Evolutionary conservation across 257 asterid species (phyloP).

Genomic region (Plantago elongata): DNA sequence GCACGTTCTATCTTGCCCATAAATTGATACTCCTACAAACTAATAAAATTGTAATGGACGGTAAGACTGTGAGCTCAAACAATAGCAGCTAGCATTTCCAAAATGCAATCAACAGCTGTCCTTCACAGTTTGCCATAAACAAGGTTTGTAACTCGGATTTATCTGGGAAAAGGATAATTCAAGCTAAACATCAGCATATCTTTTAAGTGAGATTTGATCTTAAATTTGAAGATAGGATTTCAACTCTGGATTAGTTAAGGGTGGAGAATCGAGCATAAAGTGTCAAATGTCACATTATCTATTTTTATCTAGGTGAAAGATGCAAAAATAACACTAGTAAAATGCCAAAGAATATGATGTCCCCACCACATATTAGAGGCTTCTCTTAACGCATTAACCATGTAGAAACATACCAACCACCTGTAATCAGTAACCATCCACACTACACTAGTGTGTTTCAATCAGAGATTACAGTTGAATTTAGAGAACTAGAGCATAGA

Average conservation of each 20-base stretch:
- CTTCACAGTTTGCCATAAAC: slow-evolving; percentile 12
- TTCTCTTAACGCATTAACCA: too few species aligned
- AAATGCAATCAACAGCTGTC: slow-evolving; percentile 14
- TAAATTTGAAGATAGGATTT: not conserved
- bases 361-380: slow-evolving; percentile 17
- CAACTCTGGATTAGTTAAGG: too few species aligned
- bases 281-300: too few species aligned
- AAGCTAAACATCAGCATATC: slow-evolving; percentile 3
- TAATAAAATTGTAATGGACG: slow-evolving; percentile 1
- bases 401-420: too few species aligned
- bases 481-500: too few species aligned
- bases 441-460: too few species aligned
- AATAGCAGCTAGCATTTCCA: not conserved
- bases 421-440: too few species aligned
- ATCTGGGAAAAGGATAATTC: slow-evolving; percentile 21
- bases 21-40: slow-evolving; percentile 18
- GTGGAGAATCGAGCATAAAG: too few species aligned
- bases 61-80: slow-evolving; percentile 13
- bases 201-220: not conserved
- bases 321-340: not conserved
- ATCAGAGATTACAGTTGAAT: too few species aligned
- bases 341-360: not conserved
- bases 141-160: slow-evolving; percentile 11
- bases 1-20: slow-evolving; percentile 40
- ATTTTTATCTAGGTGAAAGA: too few species aligned